Conservation (phyloP, 495 filamentous ascomycete species). For the Podospora didyma region DNA sequence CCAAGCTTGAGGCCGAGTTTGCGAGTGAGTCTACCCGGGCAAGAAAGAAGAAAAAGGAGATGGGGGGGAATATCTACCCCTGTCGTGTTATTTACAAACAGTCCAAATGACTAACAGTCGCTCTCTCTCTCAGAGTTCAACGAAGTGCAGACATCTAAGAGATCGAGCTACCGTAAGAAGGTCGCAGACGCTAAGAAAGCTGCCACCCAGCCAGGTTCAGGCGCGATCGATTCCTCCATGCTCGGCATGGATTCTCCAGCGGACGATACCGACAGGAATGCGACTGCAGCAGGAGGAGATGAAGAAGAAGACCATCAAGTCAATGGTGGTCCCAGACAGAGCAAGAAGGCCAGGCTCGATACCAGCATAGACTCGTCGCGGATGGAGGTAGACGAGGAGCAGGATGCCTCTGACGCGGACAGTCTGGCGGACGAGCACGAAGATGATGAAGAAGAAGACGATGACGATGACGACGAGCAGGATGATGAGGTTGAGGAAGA, state of each 20-base stretch:
- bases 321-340: constrained; percentile 15
- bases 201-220: not conserved
- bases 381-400: constrained; percentile 38
- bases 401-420: constrained; percentile 46
- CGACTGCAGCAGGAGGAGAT: not conserved
- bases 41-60: not conserved
- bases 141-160: constrained; percentile 48
- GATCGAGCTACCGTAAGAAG: constrained; percentile 47
- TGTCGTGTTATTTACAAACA: too few species aligned
- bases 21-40: constrained; percentile 39
- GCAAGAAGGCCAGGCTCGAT: constrained; percentile 42
- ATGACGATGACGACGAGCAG: constrained; percentile 46
- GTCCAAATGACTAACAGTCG: too few species aligned
- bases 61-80: too few species aligned
- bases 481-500: constrained; percentile 43
- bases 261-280: constrained; percentile 5
- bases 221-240: constrained; percentile 30
- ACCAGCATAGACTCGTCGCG: constrained; percentile 24
- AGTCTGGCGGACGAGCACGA: constrained; percentile 48
- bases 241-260: constrained; percentile 24
- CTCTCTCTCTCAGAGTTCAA: constrained; percentile 45
- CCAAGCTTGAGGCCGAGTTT: constrained; percentile 58
- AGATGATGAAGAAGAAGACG: constrained; percentile 53
- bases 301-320: not conserved
- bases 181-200: constrained; percentile 41